phyloP scores from a whole-genome alignment of 2,329 filamentous ascomycete species.

The Colletotrichum theobromicola region DNA sequence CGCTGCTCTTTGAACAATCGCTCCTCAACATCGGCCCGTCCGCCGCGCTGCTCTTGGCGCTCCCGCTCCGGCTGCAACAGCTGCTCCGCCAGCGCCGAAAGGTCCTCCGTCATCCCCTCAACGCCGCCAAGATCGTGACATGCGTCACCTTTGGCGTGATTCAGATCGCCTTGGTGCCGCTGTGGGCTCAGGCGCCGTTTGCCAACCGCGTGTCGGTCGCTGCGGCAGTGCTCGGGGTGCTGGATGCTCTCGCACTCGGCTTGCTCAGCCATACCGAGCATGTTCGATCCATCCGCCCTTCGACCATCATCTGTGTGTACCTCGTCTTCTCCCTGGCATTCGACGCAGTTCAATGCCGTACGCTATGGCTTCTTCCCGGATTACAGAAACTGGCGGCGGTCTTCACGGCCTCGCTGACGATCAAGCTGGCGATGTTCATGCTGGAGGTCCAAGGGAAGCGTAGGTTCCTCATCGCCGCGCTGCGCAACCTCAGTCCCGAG shows the following conservation, averaged over 20 bases:
- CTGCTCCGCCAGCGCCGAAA: conserved; percentile 29
- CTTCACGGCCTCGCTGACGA: conserved; percentile 23
- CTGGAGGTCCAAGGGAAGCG: conserved; percentile 27
- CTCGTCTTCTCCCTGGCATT: conserved; percentile 34
- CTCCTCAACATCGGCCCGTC: conserved; percentile 37
- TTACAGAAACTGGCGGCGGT: conserved; percentile 29
- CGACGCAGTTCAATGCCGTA: conserved; percentile 35
- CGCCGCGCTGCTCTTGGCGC: conserved; percentile 32
- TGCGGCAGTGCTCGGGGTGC: conserved; percentile 30
- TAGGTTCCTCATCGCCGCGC: neutral
- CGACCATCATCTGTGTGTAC: conserved; percentile 33
- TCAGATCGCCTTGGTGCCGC: conserved; percentile 29
- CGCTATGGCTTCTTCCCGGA: conserved; percentile 34
- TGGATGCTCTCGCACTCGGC: conserved; percentile 31
- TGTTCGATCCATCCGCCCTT: conserved; percentile 36
- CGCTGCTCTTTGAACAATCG: conserved; percentile 49
- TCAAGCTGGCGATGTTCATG: conserved; percentile 30
- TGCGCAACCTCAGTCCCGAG: neutral
- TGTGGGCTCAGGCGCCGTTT: conserved; percentile 27
- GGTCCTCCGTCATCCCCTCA: conserved; percentile 28
- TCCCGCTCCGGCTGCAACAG: conserved; percentile 32
- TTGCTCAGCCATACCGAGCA: conserved; percentile 34
- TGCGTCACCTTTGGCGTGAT: conserved; percentile 15
- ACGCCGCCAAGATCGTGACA: conserved; percentile 9
- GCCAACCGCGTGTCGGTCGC: conserved; percentile 33